phyloP scores from a whole-genome alignment of 768 basidiomycete species.

The Tricholoma matsutake region DNA sequence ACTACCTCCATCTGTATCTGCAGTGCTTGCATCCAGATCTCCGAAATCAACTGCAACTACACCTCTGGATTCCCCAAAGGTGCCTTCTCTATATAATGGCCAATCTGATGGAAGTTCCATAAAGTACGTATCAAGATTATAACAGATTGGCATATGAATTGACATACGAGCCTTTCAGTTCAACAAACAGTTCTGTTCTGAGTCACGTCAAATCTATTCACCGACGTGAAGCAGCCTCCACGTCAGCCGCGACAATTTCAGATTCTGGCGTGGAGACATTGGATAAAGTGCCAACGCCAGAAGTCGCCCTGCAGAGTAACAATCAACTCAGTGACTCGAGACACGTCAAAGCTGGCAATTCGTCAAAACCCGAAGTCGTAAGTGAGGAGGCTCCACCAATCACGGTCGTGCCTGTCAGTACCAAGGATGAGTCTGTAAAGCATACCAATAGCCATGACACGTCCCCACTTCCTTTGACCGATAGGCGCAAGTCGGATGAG shows the following conservation, averaged over 20 bases:
- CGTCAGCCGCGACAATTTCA: constrained; percentile 15
- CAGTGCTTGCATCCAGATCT: constrained; percentile 34
- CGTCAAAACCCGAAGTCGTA: constrained; percentile 1
- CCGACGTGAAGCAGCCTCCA: constrained; percentile 62
- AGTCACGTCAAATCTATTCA: constrained; percentile 30
- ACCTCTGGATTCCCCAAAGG: constrained; percentile 6
- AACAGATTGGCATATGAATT: constrained; percentile 3
- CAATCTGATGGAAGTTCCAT: constrained; percentile 8
- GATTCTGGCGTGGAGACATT: constrained; percentile 8
- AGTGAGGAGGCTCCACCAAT: constrained; percentile 32
- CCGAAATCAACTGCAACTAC: constrained; percentile 8
- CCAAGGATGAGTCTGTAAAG: constrained; percentile 2
- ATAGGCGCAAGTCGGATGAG: constrained; percentile 17
- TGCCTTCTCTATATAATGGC: neutral
- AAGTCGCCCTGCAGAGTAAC: neutral
- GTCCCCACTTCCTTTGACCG: constrained; percentile 6
- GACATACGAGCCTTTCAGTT: constrained; percentile 10
- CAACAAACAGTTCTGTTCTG: constrained; percentile 9
- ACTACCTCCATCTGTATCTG: constrained; percentile 52
- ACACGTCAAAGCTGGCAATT: constrained; percentile 1
- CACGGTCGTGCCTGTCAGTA: constrained; percentile 28
- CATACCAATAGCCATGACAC: constrained; percentile 11
- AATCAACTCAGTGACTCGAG: constrained; percentile 6
- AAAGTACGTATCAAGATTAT: constrained; percentile 13
- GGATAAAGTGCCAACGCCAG: constrained; percentile 7